Conservation (phyloP, 106 monocot genomes). For the Platanthera guangdongensis region DNA sequence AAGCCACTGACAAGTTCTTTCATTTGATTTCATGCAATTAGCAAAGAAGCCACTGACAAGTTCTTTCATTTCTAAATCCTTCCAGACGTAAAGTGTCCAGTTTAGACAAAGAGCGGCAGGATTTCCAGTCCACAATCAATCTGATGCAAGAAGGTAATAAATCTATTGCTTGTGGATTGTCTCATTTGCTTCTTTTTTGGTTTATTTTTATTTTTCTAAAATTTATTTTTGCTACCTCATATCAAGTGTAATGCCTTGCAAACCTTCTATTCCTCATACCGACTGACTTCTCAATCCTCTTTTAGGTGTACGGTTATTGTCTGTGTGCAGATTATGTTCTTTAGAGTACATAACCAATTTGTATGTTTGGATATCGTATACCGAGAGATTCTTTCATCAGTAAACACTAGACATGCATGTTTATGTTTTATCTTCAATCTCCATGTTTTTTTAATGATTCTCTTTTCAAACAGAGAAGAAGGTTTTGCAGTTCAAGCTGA, state of each 20-base stretch:
- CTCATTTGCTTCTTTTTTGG: neutral
- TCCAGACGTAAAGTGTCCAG: slow-evolving; percentile 73
- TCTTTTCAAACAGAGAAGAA: slow-evolving; percentile 59
- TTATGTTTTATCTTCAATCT: neutral
- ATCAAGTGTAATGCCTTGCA: neutral
- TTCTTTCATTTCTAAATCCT: neutral
- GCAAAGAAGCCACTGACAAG: neutral
- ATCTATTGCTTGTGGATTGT: neutral
- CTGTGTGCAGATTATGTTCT: neutral
- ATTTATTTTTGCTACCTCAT: neutral
- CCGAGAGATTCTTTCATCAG: neutral
- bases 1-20: neutral
- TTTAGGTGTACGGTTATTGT: neutral
- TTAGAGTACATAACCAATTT: neutral
- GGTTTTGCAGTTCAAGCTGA: slow-evolving; percentile 57
- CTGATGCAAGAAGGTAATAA: slow-evolving; percentile 82
- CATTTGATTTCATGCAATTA: slow-evolving; percentile 2
- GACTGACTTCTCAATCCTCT: neutral
- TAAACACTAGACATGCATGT: neutral
- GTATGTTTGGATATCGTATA: neutral
- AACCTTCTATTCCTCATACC: neutral
- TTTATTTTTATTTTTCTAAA: neutral
- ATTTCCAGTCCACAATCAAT: slow-evolving; percentile 94
- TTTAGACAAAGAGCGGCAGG: slow-evolving; percentile 80
- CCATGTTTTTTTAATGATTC: slow-evolving; percentile 7